Base-by-base conservation (phyloP, 768 basidiomycete genomes). In the Tulasnella sp. region DNA sequence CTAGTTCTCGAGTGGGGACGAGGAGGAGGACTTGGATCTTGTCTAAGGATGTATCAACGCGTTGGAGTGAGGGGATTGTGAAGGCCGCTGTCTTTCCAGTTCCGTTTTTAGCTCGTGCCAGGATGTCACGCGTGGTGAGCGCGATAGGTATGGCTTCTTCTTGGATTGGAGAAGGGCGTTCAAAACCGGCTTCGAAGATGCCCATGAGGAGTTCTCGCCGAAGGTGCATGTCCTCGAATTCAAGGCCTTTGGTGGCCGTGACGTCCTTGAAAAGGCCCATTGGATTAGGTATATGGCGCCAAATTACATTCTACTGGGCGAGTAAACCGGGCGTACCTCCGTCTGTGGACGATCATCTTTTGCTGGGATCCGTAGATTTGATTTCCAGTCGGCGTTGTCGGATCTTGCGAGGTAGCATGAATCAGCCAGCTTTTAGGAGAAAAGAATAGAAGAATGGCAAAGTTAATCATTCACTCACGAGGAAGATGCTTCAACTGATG, bases 51-150 rank as follows among this genome's bases (percentile, higher is more conserved):
- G 88, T 71, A 74, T 96, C 92, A 72, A 98, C 76, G 72, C 93
- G 89, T 71, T 96, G 90, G 55, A 99, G 82, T 48, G 93, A 82
- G 41, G 96, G 95, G 71, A 99, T 98, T 74, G 95, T 90, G 78
- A 98, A 99, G 23, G 95, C 96, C 41, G 94, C 95, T 23, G 95
- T 99, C 78, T 99, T 92, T 65, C 95, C 95, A 2, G 95, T 99
- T 64, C 95, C 89, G 68, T 93, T 91, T 80, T 95, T 94, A 58
- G 93, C 92, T 65, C 92, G 88, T 43, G 92, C 92, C 65, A 95
- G 87, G 70, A 98, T 74, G 75, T 99, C 95, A 70, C 95, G 85
- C 67, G 86, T 88, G 58, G 88, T 83, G 68, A 98, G 84, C 41
- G 94, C 93, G 67, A 91, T 83, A 58, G 95, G 95, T 67, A 97